These are phyloP conservation scores for Marchantia paleacea DNA, from an alignment of 225 moss, liverwort and hornwort genomes.

Conservation along the genomic window DNA sequence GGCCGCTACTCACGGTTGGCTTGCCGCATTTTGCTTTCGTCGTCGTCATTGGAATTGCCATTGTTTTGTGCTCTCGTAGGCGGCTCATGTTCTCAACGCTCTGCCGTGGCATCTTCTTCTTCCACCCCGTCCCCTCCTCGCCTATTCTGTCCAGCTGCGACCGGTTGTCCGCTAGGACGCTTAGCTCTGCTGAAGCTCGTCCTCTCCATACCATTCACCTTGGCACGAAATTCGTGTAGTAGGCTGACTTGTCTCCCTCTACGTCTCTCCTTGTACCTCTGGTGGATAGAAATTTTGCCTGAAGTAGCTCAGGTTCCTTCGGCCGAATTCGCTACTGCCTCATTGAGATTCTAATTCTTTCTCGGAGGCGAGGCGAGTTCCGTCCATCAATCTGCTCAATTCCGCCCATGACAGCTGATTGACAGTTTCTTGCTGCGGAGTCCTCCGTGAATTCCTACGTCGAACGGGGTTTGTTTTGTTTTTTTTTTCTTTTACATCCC, in stretches of 20 bases:
- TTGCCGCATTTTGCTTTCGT: background rate
- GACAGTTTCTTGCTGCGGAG: background rate
- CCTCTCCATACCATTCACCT: background rate
- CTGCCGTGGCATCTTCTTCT: background rate
- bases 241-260: conserved; percentile 2
- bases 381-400: background rate
- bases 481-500: too few species aligned
- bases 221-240: background rate
- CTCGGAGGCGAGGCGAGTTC: background rate
- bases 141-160: background rate
- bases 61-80: background rate
- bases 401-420: background rate
- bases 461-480: too few species aligned
- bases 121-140: background rate
- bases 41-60: background rate
- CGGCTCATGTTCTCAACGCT: background rate
- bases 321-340: background rate
- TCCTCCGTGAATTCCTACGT: too few species aligned
- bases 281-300: too few species aligned
- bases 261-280: background rate
- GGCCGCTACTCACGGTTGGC: background rate
- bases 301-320: too few species aligned
- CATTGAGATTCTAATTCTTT: background rate
- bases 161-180: background rate
- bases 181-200: background rate